Base-by-base conservation (phyloP, 2,329 filamentous ascomycete genomes). In the Fusarium newnesense region DNA sequence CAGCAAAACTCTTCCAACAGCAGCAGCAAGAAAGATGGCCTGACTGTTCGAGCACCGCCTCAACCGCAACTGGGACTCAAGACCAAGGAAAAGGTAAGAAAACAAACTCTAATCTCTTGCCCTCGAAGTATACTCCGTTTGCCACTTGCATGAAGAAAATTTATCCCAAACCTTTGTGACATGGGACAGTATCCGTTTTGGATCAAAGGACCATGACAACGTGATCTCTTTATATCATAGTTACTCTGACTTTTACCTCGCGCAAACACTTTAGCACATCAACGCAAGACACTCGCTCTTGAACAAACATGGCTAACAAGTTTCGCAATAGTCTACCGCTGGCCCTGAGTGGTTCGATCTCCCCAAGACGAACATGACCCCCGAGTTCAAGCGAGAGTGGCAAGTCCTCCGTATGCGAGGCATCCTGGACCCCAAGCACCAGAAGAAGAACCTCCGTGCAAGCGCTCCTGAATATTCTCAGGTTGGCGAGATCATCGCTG, bases 401-500 rank as follows among this genome's bases (percentile, higher is more conserved):
- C 95, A 98, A 82, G 86, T 98, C 16, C 86, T 99, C 67, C 92
- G 94, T 74, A 96, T 98, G 92, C 91, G 96, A 81, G 92, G 91
- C 63, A 92, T 97, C 26, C 87, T 98, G 28, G 96, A 98, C 75
- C 92, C 95, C 2, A 96, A 98, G 80, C 93, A 96, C 78, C 97
- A 97, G 86, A 97, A 96, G 81, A 98, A 98, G 82, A 92, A 96
- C 58, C 88, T 90, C 62, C 95, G 93, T 79, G 87, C 89, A 66
- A 78, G 70, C 43, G 76, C 79, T 15, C 96, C 96, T 2, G 91
- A 94, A 69, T 98, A 93, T 80, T 97, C 93, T 26, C 94, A 97
- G 77, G 90, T 97, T 34, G 96, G 96, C 64, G 96, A 94, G 10
- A 90, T 99, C 67, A 89, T 98, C 63, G 92, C 97, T 78, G 95